Percentiles rank a stretch among this genome's conserved stretches.
Evolutionary conservation across 768 basidiomycete species (phyloP).

Genomic region (Tricholoma saponaceum): DNA sequence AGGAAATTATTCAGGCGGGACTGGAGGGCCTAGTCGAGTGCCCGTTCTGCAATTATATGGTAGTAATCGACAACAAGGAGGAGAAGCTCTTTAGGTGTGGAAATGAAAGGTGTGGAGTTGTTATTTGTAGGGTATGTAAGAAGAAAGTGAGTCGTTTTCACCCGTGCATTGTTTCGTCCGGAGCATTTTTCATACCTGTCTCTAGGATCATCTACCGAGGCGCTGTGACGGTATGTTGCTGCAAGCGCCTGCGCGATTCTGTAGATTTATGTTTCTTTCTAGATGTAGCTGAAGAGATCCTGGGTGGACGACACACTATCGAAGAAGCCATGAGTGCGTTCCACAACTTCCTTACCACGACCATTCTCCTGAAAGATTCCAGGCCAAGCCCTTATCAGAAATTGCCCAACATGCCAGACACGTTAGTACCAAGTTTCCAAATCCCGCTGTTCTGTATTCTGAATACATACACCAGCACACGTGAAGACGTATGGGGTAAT

Average conservation of each 20-base stretch:
- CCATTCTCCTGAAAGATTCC: too few species aligned
- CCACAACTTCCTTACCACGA: background rate
- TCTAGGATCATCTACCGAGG: conserved; percentile 75
- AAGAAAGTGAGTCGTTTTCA: conserved; percentile 44
- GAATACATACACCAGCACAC: conserved; percentile 47
- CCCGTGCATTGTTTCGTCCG: too few species aligned
- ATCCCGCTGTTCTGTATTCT: background rate
- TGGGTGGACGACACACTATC: conserved; percentile 63
- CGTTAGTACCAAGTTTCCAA: conserved; percentile 33
- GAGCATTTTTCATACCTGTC: background rate
- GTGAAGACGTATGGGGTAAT: conserved; percentile 76
- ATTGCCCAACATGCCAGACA: conserved; percentile 84
- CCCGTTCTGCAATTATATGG: conserved; percentile 84
- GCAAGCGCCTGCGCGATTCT: background rate
- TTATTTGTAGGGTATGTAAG: conserved; percentile 78
- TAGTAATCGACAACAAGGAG: conserved; percentile 58
- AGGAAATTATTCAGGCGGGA: conserved; percentile 75
- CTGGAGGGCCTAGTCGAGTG: conserved; percentile 81
- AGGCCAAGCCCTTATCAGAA: conserved; percentile 82
- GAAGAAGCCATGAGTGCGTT: conserved; percentile 91
- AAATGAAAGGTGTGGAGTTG: conserved; percentile 64
- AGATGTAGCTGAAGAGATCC: conserved; percentile 65
- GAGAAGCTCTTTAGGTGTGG: conserved; percentile 57
- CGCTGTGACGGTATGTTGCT: conserved; percentile 57
- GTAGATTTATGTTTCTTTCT: conserved; percentile 1